These are phyloP conservation scores for Avena atlantica DNA, from an alignment of 176 grass and related monocot genomes.

Conservation along the genomic window DNA sequence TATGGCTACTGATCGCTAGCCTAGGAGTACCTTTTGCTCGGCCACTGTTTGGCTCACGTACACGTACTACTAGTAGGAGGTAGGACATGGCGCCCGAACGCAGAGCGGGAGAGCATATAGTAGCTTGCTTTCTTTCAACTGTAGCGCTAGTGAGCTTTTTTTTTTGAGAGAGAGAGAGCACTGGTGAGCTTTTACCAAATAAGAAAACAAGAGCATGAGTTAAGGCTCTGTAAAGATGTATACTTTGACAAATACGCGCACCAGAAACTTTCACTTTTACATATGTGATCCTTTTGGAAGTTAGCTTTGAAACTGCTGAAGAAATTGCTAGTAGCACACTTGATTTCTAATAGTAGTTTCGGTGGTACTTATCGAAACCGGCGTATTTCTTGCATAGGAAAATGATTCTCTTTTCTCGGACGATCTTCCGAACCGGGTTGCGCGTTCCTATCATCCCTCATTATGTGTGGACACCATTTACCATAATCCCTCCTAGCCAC, in stretches of 20 bases:
- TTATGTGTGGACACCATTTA: too few species aligned
- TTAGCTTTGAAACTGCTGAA: slow-evolving; percentile 31
- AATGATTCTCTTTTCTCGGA: too few species aligned
- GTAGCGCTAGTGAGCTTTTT: background rate
- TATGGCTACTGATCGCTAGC: background rate
- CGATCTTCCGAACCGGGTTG: too few species aligned
- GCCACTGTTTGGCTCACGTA: too few species aligned
- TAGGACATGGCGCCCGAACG: background rate
- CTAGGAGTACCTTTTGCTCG: background rate
- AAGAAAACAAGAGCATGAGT: background rate
- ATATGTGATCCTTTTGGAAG: background rate
- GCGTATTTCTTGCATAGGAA: too few species aligned
- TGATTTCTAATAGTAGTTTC: too few species aligned
- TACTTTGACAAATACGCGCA: slow-evolving; percentile 10
- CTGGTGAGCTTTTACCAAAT: background rate
- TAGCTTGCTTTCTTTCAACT: slow-evolving; percentile 11
- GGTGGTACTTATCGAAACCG: too few species aligned
- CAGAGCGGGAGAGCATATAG: too few species aligned
- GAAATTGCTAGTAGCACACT: background rate
- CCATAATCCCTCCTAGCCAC: too few species aligned
- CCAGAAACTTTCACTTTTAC: slow-evolving; percentile 9
- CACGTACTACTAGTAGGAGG: too few species aligned
- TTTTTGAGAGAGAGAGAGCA: too few species aligned
- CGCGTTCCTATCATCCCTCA: too few species aligned
- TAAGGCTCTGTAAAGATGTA: background rate